Percentiles rank a stretch among this genome's conserved stretches.
These are phyloP conservation scores for Trichoderma sp. DNA, from an alignment of 2,329 filamentous ascomycete genomes.

Conservation along the genomic window DNA sequence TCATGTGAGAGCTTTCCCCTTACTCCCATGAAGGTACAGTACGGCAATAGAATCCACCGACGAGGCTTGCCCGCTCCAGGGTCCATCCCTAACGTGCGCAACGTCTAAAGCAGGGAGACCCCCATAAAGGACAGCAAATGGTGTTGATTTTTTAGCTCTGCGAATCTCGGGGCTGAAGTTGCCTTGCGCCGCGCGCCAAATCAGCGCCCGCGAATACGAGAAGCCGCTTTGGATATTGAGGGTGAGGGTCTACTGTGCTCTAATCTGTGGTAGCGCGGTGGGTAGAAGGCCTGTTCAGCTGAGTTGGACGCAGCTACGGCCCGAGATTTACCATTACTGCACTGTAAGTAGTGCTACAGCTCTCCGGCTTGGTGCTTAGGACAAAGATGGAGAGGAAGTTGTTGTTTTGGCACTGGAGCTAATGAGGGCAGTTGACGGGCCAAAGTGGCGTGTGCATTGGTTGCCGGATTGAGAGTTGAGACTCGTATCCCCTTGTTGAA, in stretches of 20 bases:
- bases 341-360: neutral
- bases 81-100: conserved; percentile 15
- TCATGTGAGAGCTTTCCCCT: neutral
- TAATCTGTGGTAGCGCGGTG: conserved; percentile 10
- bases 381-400: neutral
- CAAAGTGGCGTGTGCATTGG: neutral
- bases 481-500: neutral
- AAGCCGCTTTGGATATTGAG: conserved; percentile 11
- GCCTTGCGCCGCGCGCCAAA: conserved; percentile 12
- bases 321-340: neutral
- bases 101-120: neutral
- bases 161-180: neutral
- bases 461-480: neutral
- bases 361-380: neutral
- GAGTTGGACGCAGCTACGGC: neutral
- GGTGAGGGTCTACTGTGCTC: neutral
- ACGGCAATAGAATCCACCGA: neutral
- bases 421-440: neutral
- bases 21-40: neutral
- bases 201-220: conserved; percentile 20
- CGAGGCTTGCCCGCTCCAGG: conserved; percentile 16
- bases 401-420: neutral
- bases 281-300: neutral
- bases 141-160: neutral
- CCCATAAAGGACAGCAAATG: neutral